A percentile compares a stretch with the other conserved stretches of the same genome.
phyloP scores from a whole-genome alignment of 2,329 filamentous ascomycete species.

The Talaromyces sp. region DNA sequence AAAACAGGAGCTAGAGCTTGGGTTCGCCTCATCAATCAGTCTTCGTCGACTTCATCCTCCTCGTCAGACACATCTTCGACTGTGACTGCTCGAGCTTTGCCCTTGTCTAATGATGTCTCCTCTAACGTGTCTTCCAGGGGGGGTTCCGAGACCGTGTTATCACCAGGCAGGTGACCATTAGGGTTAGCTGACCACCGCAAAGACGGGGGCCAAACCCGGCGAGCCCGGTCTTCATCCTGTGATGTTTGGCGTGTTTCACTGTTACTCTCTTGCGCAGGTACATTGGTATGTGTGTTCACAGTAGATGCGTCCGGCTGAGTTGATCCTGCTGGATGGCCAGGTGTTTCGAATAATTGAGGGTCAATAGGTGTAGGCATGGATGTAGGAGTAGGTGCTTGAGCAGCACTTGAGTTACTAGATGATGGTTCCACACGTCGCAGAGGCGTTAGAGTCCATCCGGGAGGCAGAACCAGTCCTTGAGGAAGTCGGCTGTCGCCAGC shows the following conservation, averaged over 20 bases:
- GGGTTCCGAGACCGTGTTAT: conserved; percentile 19
- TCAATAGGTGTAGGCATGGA: background rate
- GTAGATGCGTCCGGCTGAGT: background rate
- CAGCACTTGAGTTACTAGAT: background rate
- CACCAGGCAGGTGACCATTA: conserved; percentile 15
- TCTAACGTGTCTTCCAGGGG: conserved; percentile 4
- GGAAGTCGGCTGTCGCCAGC: conserved; percentile 45
- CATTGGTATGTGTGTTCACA: background rate
- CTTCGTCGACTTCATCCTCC: conserved; percentile 11
- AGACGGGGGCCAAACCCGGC: background rate
- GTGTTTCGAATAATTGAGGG: background rate
- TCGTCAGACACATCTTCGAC: conserved; percentile 32
- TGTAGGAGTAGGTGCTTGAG: background rate
- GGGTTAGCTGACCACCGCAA: background rate
- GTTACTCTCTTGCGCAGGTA: background rate
- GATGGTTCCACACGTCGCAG: conserved; percentile 28
- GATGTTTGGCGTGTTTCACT: background rate
- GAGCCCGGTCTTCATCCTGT: background rate
- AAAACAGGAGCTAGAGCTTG: background rate
- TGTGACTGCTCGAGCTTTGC: conserved; percentile 27
- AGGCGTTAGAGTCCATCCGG: conserved; percentile 48
- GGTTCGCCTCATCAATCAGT: background rate
- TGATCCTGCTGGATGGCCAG: background rate
- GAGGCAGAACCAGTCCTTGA: conserved; percentile 46
- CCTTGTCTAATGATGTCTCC: conserved; percentile 21